Evolutionary conservation across 805 yeast genomes (phyloP).

Genomic region (Nakazawaea peltata): DNA sequence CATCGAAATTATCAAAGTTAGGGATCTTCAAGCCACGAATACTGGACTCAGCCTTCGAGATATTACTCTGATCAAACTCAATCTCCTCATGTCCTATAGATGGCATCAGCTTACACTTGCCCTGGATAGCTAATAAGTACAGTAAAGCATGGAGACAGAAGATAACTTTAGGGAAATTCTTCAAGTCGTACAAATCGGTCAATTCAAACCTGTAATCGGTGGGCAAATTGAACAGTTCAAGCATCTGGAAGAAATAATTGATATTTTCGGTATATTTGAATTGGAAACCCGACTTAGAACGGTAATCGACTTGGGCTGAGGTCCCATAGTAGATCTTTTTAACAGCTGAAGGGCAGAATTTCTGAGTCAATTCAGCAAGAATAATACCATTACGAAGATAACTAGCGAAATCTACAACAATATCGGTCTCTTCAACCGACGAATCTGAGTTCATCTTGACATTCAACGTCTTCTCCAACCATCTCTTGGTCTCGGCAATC

Average conservation of each 20-base stretch:
- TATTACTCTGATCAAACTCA: conserved; percentile 60
- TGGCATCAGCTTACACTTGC: conserved; percentile 51
- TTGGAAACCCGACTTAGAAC: conserved; percentile 40
- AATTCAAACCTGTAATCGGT: conserved; percentile 84
- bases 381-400: conserved; percentile 78
- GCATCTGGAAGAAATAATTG: conserved; percentile 66
- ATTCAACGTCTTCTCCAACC: conserved; percentile 33
- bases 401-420: conserved; percentile 44
- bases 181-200: conserved; percentile 87
- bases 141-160: conserved; percentile 88
- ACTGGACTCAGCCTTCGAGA: conserved; percentile 61
- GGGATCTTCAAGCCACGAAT: conserved; percentile 65
- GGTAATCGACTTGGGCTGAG: conserved; percentile 13
- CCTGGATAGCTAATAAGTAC: conserved; percentile 55
- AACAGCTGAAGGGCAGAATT: conserved; percentile 59
- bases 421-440: conserved; percentile 25
- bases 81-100: conserved; percentile 50
- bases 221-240: conserved; percentile 69
- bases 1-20: conserved; percentile 48
- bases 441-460: conserved; percentile 16
- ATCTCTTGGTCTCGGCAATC: conserved; percentile 38
- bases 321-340: conserved; percentile 46
- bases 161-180: conserved; percentile 88
- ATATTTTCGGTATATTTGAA: conserved; percentile 92
- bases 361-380: conserved; percentile 70